phyloP scores from a whole-genome alignment of 2,329 filamentous ascomycete species.

The Fusarium mundagurra region DNA sequence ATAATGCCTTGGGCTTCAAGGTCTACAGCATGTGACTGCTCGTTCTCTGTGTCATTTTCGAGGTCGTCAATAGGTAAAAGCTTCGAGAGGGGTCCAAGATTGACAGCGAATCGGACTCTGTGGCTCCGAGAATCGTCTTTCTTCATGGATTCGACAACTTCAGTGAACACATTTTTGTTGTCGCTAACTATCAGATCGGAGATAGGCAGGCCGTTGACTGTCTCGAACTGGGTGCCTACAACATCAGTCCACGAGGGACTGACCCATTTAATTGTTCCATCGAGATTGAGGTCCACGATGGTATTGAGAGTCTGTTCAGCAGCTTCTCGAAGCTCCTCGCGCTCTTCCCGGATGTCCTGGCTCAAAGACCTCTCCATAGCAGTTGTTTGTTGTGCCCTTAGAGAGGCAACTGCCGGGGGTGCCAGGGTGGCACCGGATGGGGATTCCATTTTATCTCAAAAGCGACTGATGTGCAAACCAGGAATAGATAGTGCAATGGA shows the following conservation, averaged over 20 bases:
- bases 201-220: conserved; percentile 80
- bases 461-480: conserved; percentile 2
- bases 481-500: conserved; percentile 13
- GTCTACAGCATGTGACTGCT: conserved; percentile 65
- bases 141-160: conserved; percentile 88
- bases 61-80: conserved; percentile 60
- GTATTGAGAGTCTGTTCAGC: conserved; percentile 97
- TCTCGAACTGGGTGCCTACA: conserved; percentile 79
- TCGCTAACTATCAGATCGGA: conserved; percentile 81
- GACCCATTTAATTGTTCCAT: conserved; percentile 93
- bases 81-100: conserved; percentile 75
- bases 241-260: conserved; percentile 96
- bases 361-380: conserved; percentile 76
- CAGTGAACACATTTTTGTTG: conserved; percentile 81
- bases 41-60: conserved; percentile 52
- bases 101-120: conserved; percentile 82
- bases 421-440: conserved; percentile 52
- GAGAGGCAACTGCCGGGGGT: conserved; percentile 62
- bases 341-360: conserved; percentile 90
- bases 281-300: conserved; percentile 91
- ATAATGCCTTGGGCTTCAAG: conserved; percentile 98
- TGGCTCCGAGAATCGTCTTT: conserved; percentile 93
- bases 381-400: conserved; percentile 60
- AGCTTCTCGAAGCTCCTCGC: conserved; percentile 92
- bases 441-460: conserved; percentile 52